phyloP scores from a whole-genome alignment of 2,329 filamentous ascomycete species.

The Aspergillus ochraceus region DNA sequence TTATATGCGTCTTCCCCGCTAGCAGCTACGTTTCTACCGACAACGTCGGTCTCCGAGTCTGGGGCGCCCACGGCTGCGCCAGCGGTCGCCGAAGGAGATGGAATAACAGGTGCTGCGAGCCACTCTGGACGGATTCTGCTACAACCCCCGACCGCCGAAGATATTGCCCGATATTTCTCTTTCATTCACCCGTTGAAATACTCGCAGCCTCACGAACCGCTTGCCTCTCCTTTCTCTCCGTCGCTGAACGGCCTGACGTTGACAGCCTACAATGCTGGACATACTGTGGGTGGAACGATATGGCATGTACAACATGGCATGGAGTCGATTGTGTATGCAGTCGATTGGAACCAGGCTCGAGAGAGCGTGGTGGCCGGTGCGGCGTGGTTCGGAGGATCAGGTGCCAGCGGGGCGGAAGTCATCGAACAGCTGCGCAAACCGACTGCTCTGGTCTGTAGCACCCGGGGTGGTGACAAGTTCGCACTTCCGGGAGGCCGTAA shows the following conservation, averaged over 20 bases:
- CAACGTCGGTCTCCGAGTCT: constrained; percentile 62
- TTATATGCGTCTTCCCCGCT: constrained; percentile 86
- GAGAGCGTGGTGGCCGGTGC: constrained; percentile 94
- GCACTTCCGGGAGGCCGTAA: constrained; percentile 70
- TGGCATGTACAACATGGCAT: constrained; percentile 98
- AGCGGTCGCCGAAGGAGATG: constrained; percentile 27
- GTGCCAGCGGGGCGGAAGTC: constrained; percentile 79
- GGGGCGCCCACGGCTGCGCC: constrained; percentile 50
- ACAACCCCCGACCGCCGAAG: constrained; percentile 74
- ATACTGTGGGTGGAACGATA: constrained; percentile 94
- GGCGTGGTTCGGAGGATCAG: constrained; percentile 84
- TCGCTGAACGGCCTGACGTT: constrained; percentile 88
- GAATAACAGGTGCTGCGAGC: constrained; percentile 26
- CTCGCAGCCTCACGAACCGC: constrained; percentile 89
- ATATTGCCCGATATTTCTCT: constrained; percentile 90
- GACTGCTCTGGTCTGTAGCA: constrained; percentile 90
- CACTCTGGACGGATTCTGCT: constrained; percentile 52
- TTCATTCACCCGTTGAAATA: constrained; percentile 92
- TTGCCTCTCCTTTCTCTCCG: constrained; percentile 82
- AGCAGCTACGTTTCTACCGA: constrained; percentile 80
- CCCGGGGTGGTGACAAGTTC: constrained; percentile 71
- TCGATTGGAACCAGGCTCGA: constrained; percentile 97
- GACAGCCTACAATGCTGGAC: constrained; percentile 94
- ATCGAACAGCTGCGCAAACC: constrained; percentile 92
- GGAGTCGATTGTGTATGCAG: constrained; percentile 95